These are phyloP conservation scores for Botryobasidium botryosum DNA, from an alignment of 768 basidiomycete genomes.

Conservation along the genomic window DNA sequence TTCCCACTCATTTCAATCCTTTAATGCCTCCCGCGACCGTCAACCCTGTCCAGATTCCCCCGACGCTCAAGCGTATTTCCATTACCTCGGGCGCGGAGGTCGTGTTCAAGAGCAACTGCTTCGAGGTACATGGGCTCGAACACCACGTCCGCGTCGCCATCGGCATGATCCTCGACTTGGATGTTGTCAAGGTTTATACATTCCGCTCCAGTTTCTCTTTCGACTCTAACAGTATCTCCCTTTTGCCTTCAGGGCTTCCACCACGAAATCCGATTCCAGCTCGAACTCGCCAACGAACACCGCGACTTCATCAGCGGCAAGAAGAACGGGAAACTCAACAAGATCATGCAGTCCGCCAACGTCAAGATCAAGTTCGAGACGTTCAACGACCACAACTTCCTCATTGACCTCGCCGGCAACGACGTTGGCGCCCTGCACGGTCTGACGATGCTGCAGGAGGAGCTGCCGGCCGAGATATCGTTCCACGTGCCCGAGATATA, in stretches of 20 bases:
- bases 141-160: slow-evolving; percentile 79
- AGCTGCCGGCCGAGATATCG: slow-evolving; percentile 94
- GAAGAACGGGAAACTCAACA: slow-evolving; percentile 99
- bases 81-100: slow-evolving; percentile 80
- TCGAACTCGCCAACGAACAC: slow-evolving; percentile 94
- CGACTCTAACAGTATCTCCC: slow-evolving; percentile 6
- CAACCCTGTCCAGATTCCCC: slow-evolving; percentile 66
- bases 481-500: slow-evolving; percentile 98
- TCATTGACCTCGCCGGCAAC: slow-evolving; percentile 78
- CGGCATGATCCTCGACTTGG: slow-evolving; percentile 72
- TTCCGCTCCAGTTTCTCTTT: not conserved
- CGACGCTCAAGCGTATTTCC: slow-evolving; percentile 74
- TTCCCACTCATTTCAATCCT: slow-evolving; percentile 87
- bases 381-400: slow-evolving; percentile 89
- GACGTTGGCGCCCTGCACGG: slow-evolving; percentile 78
- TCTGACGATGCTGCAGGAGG: slow-evolving; percentile 80
- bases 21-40: slow-evolving; percentile 68
- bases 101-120: slow-evolving; percentile 94
- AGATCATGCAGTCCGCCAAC: slow-evolving; percentile 94
- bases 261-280: slow-evolving; percentile 95
- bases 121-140: slow-evolving; percentile 91
- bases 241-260: slow-evolving; percentile 52
- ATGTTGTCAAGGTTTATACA: slow-evolving; percentile 64
- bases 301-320: slow-evolving; percentile 98
- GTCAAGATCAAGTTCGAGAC: slow-evolving; percentile 99